Evolutionary conservation across 306 rosid species (phyloP).

Genomic region (Vigna angularis): DNA sequence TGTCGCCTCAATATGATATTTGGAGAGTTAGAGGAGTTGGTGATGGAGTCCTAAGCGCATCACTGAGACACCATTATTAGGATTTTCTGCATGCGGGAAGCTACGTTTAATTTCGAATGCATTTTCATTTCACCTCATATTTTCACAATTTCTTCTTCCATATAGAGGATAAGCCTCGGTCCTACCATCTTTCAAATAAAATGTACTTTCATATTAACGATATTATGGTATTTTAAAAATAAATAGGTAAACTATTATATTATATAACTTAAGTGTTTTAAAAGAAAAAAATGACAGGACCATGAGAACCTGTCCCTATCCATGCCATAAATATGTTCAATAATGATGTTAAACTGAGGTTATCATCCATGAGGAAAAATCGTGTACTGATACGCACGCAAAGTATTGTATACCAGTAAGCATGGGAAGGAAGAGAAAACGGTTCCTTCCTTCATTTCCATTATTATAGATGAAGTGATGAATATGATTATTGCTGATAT

Average conservation of each 20-base stretch:
- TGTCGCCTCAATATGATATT: conserved; percentile 27
- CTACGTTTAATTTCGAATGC: conserved; percentile 25
- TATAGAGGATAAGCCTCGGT: too few species aligned
- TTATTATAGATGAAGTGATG: neutral
- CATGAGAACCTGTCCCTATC: neutral
- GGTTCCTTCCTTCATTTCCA: neutral
- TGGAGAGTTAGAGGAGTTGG: conserved; percentile 29
- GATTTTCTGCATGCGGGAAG: conserved; percentile 46
- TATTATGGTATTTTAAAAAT: neutral
- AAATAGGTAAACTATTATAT: neutral
- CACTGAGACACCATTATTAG: conserved; percentile 50
- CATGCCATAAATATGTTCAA: neutral
- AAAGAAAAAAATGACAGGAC: neutral
- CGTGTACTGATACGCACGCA: neutral
- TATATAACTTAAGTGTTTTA: neutral
- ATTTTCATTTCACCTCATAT: neutral
- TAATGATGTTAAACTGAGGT: neutral
- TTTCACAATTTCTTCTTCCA: neutral
- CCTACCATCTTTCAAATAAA: too few species aligned
- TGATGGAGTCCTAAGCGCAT: conserved; percentile 24
- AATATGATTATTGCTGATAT: too few species aligned
- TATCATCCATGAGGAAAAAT: neutral
- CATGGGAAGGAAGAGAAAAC: neutral
- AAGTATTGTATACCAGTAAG: neutral
- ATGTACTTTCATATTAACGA: too few species aligned